Evolutionary conservation across 2,329 filamentous ascomycete species (phyloP), one percentile per base, ranked within the genome.

Genomic region (Ceratocystis albifundus): DNA sequence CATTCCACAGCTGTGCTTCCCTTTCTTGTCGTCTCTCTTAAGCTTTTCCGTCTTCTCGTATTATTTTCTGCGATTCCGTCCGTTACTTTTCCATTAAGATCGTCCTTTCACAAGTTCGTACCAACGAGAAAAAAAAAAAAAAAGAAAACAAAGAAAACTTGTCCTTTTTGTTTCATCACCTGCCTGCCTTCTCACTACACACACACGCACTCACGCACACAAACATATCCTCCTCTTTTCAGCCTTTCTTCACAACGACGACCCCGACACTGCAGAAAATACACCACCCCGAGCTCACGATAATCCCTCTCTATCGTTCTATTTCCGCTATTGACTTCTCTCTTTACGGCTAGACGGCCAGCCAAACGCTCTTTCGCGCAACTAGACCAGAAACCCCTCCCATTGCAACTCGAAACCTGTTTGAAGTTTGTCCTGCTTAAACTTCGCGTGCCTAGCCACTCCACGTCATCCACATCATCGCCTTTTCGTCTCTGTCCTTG

Each of bases 1-100:
- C 53, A 57, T 57, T 32, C 50, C 50, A 55, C 50, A 55, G 20
- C 22, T 53, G 64, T 65, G 64, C 64, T 65, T 45, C 41, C 10
- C 10, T 62, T 2, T 62, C n/a, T 12, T 62, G 20, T 62, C 4
- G 46, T 17, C 20, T 63, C 15, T 30, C 25, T 63, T 48, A 17
- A 7, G 10, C 22, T 50, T 22, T 20, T 25, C 12, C 3, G 8
- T 25, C 12, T 25, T 50, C 48, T 50, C n/a, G n/a, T 10, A 4
- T 50, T 50, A 10, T 50, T 50, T 50, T 25, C 36, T 41, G 36
- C 12, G 36, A 41, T 41, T 41, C 36, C 36, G 36, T 12, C 36
- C 36, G 36, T 12, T 12, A 41, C 36, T 25, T 22, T 50, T 50
- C 8, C 48, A 25, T 20, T 15, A 8, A n/a, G 20, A 17, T 6